Percentiles rank a stretch among this genome's conserved stretches.
Conservation (phyloP, 1,284 basidiomycete genomes). For the Phellopilus nigrolimitatus region DNA sequence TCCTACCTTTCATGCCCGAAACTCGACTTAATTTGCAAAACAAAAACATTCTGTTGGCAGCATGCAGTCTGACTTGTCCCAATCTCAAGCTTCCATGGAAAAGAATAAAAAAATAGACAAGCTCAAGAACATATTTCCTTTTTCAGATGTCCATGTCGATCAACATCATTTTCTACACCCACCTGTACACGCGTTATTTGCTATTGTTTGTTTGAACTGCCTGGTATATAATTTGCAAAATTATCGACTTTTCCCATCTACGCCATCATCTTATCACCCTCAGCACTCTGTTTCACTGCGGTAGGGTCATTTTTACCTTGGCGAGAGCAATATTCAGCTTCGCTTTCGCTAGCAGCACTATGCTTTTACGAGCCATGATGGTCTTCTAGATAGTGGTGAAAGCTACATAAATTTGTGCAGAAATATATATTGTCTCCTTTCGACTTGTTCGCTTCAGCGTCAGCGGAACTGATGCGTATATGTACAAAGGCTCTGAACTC, state of each 20-base stretch:
- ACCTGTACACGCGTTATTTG: no score
- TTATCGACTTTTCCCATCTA: background rate
- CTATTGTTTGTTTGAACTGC: background rate
- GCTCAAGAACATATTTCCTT: no score
- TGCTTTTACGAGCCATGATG: constrained; percentile 33
- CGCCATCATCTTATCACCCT: constrained; percentile 30
- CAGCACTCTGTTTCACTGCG: constrained; percentile 14
- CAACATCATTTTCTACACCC: no score
- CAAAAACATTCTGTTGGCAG: no score
- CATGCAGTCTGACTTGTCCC: no score
- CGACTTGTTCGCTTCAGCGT: background rate
- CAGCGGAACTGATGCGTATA: background rate
- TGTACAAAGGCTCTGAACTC: no score
- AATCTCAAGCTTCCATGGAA: no score
- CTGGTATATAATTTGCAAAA: background rate
- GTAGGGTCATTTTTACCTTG: constrained; percentile 29
- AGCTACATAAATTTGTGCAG: constrained; percentile 28
- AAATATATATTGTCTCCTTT: background rate
- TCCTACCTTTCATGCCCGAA: no score
- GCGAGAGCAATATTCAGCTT: constrained; percentile 32
- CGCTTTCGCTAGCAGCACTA: constrained; percentile 41
- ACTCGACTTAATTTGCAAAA: no score
- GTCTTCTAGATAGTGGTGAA: constrained; percentile 40
- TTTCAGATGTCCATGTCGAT: no score
- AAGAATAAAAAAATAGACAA: no score